Evolutionary conservation across 805 yeast species (phyloP), one percentile per base, ranked within the genome.

Genomic region (Teunomyces aglyptinius): DNA sequence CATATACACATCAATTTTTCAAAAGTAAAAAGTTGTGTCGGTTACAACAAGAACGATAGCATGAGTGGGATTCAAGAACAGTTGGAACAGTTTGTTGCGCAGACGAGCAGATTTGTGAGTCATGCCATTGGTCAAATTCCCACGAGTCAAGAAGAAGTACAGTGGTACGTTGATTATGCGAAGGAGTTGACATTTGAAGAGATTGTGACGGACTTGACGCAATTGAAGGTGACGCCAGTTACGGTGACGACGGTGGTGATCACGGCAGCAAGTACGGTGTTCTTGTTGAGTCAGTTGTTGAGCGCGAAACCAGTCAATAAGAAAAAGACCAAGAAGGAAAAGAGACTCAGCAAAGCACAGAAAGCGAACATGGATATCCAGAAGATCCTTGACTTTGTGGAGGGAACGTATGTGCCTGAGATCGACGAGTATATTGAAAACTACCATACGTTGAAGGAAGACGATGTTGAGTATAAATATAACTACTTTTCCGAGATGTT

Each of bases 401-500:
- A 71, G 54, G 58, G 57, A 13, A 60, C 59, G 11, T 72, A 70
- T 56, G 75, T 70, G 39, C 74, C 74, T 1, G 53, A 65, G 47
- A 69, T 69, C 43, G 68, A 69, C 44, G 63, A 59, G 3, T 68
- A 64, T 43, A 58, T 69, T 35, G 61, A 55, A 29, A 59, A 57
- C 47, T 61, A 60, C 52, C 52, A 57, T 41, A 43, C 45, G 2
- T 63, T 65, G 57, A 53, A 53, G 27, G 41, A 46, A 0, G 71
- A 65, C 5, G 70, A 72, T 39, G 59, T 64, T 29, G 62, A 64
- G 48, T 84, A 80, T 60, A 76, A 78, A 57, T 75, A 71, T 54
- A 75, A 77, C 44, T 86, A 73, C 59, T 81, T 72, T 60, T 85
- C 82, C 55, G 95, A 86, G 61, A 77, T 77, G 74, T 65, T 86